Evolutionary conservation across 2,329 filamentous ascomycete species (phyloP).

Genomic region (Fusarium equiseti): DNA sequence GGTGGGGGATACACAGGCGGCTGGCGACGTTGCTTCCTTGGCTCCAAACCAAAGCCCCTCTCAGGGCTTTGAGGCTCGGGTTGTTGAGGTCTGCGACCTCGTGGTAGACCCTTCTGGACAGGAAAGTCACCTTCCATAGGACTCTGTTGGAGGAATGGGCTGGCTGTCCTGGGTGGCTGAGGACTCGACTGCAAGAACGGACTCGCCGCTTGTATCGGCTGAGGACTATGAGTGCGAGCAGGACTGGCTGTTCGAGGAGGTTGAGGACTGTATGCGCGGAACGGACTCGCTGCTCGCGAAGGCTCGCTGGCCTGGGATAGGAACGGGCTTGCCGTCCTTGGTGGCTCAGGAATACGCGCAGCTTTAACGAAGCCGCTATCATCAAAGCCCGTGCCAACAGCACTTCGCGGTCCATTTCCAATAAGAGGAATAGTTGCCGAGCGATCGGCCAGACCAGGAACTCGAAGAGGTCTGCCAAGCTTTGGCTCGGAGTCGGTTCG

Average conservation of each 20-base stretch:
- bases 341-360: slow-evolving; percentile 35
- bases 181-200: slow-evolving; percentile 6
- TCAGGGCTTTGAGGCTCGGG: slow-evolving; percentile 15
- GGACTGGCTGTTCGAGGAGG: not conserved
- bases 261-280: not conserved
- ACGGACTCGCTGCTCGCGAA: not conserved
- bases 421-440: slow-evolving; percentile 20
- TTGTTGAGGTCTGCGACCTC: slow-evolving; percentile 49
- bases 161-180: slow-evolving; percentile 39
- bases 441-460: slow-evolving; percentile 39
- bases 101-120: slow-evolving; percentile 51
- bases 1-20: slow-evolving; percentile 43
- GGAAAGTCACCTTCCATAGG: slow-evolving; percentile 53
- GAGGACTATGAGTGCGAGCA: not conserved
- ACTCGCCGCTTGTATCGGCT: not conserved
- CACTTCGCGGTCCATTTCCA: slow-evolving; percentile 34
- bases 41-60: slow-evolving; percentile 30
- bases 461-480: slow-evolving; percentile 42
- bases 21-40: slow-evolving; percentile 41
- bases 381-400: slow-evolving; percentile 42
- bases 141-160: slow-evolving; percentile 45
- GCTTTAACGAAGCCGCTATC: slow-evolving; percentile 38
- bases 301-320: not conserved
- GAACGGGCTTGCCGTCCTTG: slow-evolving; percentile 47
- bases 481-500: slow-evolving; percentile 44